phyloP scores from a whole-genome alignment of 148 eudicot genomes.

The Amaranthus hypochondriacus region DNA sequence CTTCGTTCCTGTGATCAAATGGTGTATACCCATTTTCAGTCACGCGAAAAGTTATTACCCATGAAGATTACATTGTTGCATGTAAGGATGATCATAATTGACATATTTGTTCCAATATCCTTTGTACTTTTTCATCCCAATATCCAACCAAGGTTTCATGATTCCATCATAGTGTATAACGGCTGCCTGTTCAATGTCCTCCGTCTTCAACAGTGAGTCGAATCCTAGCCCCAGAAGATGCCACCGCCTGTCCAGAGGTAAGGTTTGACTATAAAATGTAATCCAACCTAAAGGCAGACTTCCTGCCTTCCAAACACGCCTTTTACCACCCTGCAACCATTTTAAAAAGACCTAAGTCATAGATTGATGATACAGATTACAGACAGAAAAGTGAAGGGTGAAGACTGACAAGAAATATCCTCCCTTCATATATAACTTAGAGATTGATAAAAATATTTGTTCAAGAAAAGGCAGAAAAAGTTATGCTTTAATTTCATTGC shows the following conservation, averaged over 20 bases:
- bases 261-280: constrained; percentile 71
- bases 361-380: neutral
- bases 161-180: constrained; percentile 90
- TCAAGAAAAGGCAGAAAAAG: too few species aligned
- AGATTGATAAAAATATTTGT: too few species aligned
- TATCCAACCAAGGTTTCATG: constrained; percentile 94
- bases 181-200: constrained; percentile 58
- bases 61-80: constrained; percentile 87
- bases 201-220: constrained; percentile 41
- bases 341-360: neutral
- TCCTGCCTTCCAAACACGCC: constrained; percentile 64
- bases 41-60: constrained; percentile 25
- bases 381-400: too few species aligned
- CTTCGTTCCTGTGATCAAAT: constrained; percentile 5
- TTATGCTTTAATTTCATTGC: too few species aligned
- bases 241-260: constrained; percentile 59
- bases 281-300: constrained; percentile 90
- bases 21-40: neutral
- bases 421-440: too few species aligned
- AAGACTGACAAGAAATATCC: too few species aligned
- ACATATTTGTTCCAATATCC: constrained; percentile 62
- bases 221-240: constrained; percentile 83
- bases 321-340: constrained; percentile 58
- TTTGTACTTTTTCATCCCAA: constrained; percentile 68
- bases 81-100: constrained; percentile 55